A percentile compares a stretch with the other conserved stretches of the same genome.
Evolutionary conservation across 768 basidiomycete genomes (phyloP).

Genomic region (Amanita exitialis): DNA sequence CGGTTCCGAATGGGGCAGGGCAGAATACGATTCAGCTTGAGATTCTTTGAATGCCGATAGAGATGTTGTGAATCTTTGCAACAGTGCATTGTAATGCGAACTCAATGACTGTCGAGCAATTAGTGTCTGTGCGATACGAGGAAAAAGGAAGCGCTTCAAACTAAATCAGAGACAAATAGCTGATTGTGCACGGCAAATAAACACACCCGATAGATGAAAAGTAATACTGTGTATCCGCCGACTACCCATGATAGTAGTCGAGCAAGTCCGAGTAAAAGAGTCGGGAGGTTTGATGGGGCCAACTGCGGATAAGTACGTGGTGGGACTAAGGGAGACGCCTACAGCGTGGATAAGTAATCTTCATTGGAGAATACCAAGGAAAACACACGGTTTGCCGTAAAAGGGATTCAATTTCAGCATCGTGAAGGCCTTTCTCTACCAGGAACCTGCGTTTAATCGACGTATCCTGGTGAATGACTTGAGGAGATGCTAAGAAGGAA

Average conservation of each 20-base stretch:
- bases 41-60: constrained; percentile 42
- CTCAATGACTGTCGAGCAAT: constrained; percentile 53
- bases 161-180: constrained; percentile 5
- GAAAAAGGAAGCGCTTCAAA: constrained; percentile 55
- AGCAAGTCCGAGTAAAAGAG: constrained; percentile 49
- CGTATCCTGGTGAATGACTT: constrained; percentile 47
- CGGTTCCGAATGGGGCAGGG: constrained; percentile 44
- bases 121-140: constrained; percentile 48
- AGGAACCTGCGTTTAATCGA: constrained; percentile 55
- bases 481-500: constrained; percentile 56
- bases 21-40: constrained; percentile 44
- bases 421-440: constrained; percentile 58
- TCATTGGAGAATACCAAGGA: not conserved
- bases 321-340: constrained; percentile 45
- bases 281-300: constrained; percentile 60
- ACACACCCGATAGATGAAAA: constrained; percentile 62
- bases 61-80: constrained; percentile 45
- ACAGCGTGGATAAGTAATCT: not conserved
- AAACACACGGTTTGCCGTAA: constrained; percentile 44
- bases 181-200: not conserved
- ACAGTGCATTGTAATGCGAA: constrained; percentile 46
- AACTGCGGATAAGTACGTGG: constrained; percentile 66
- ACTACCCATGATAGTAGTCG: constrained; percentile 59
- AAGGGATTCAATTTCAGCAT: constrained; percentile 47
- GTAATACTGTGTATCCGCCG: constrained; percentile 47